Conservation (phyloP, 164 flowering plant genomes). For the Sedum album region DNA sequence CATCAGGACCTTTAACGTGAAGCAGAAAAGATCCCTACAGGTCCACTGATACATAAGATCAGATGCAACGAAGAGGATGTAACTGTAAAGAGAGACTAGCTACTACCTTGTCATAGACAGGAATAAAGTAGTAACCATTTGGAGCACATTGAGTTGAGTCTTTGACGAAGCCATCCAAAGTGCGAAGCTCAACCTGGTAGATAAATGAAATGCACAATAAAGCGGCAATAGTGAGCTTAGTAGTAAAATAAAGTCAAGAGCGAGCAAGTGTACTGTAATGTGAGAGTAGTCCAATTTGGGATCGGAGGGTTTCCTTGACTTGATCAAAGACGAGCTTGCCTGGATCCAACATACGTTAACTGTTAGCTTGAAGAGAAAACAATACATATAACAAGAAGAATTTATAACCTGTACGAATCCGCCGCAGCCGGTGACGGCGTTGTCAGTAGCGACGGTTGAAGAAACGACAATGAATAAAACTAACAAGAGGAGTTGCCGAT, state of each 20-base stretch:
- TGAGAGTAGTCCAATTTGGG: constrained; percentile 89
- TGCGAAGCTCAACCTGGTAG: constrained; percentile 83
- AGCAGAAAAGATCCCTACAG: constrained; percentile 79
- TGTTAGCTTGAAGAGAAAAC: neutral
- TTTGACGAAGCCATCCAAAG: constrained; percentile 86
- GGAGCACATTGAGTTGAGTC: constrained; percentile 98
- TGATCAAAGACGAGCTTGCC: constrained; percentile 77
- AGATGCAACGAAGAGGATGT: neutral
- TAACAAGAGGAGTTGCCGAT: neutral
- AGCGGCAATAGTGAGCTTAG: constrained; percentile 88
- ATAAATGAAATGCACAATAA: constrained; percentile 44
- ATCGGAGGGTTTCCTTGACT: constrained; percentile 69
- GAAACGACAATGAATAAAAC: neutral
- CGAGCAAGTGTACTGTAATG: constrained; percentile 64
- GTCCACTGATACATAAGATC: neutral
- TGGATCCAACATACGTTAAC: constrained; percentile 14
- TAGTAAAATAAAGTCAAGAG: too few relatives aligned
- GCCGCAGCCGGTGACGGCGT: constrained; percentile 91
- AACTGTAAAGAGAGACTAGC: neutral
- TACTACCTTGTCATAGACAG: constrained; percentile 92
- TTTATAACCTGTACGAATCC: constrained; percentile 83
- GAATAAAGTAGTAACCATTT: constrained; percentile 97
- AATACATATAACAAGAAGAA: neutral
- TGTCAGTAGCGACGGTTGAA: constrained; percentile 25
- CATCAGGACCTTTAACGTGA: constrained; percentile 81